phyloP scores from a whole-genome alignment of 805 yeast genomes.

The Maudiozyma saulgeensis region DNA sequence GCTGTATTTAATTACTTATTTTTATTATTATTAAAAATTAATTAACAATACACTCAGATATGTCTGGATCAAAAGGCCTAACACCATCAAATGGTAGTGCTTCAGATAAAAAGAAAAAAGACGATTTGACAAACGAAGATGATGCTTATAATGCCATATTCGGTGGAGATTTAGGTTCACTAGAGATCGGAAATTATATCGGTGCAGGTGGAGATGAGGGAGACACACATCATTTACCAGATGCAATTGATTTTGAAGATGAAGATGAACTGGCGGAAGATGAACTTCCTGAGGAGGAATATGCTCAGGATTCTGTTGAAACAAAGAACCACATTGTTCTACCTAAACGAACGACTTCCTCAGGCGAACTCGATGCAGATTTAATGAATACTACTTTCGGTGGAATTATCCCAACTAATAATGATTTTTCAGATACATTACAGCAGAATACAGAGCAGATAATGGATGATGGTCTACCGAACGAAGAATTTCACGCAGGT shows the following conservation, averaged over 20 bases:
- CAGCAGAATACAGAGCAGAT: constrained; percentile 4
- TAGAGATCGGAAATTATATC: constrained; percentile 27
- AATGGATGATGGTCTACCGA: constrained; percentile 1
- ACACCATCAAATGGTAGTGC: neutral
- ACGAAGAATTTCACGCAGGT: constrained; percentile 15
- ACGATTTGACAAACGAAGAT: constrained; percentile 30
- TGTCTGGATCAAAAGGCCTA: neutral
- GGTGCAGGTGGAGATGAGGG: constrained; percentile 33
- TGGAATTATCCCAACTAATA: neutral
- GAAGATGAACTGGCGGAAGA: constrained; percentile 94
- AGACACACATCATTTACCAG: constrained; percentile 64
- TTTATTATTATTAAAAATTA: no score
- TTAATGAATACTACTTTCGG: constrained; percentile 1
- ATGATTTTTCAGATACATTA: constrained; percentile 5
- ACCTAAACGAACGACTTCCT: neutral
- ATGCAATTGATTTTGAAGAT: constrained; percentile 90
- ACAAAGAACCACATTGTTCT: neutral
- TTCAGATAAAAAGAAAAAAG: constrained; percentile 1
- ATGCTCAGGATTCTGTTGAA: neutral
- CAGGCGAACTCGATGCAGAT: neutral
- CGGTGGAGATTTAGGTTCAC: constrained; percentile 30
- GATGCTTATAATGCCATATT: constrained; percentile 32
- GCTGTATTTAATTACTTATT: no score
- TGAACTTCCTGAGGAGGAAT: constrained; percentile 26
- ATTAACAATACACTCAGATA: neutral